Base-by-base conservation (phyloP, 2,329 filamentous ascomycete species). In the Monosporascus sp. region DNA sequence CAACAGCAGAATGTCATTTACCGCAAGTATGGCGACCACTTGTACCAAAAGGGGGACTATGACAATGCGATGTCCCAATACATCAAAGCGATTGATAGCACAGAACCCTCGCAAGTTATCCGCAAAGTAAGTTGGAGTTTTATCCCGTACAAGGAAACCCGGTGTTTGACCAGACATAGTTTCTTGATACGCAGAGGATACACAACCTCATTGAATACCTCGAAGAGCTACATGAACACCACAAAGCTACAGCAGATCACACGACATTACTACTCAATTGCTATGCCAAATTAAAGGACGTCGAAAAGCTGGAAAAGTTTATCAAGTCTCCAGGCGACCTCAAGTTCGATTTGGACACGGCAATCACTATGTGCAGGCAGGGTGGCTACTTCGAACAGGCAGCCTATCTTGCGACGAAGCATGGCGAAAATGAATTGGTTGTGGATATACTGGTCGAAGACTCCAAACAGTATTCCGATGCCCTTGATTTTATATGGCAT, bases 11-110 rank as follows among this genome's bases (percentile, higher is more conserved):
- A 95, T 64, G 78, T 89, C 54, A 99, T 99, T 54, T 95, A 93
- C 66, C 86, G 93, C 54, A 92, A 87, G 67, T 97, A 96, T 69
- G 94, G 93, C 14, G 94, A 99, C 68, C 90, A 93, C 64, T 73
- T 97, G 3, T 97, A 99, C 65, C 90, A 95, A 60, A 96, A 96
- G 65, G 91, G 89, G 5, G 92, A 97, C 66, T 99, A 93, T 66
- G 94, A 99, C 66, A 94, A 90, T 7, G 92, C 95, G n/a, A 99
- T 99, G 95, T 88, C 95, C 64, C 94, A 97, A 69, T 99, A 99
- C 67, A 85, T 99, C 57, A 88, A 91, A 62, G 93, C 95, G 0
- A 97, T 99, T 55, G 92, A 97, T 66, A 94, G 90, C 55, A 97
- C 93, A 0, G 93, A 97, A 64, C 93, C 93, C 7, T 97, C 93